Conservation (phyloP, 805 yeast species). For the Lachancea mirantina region DNA sequence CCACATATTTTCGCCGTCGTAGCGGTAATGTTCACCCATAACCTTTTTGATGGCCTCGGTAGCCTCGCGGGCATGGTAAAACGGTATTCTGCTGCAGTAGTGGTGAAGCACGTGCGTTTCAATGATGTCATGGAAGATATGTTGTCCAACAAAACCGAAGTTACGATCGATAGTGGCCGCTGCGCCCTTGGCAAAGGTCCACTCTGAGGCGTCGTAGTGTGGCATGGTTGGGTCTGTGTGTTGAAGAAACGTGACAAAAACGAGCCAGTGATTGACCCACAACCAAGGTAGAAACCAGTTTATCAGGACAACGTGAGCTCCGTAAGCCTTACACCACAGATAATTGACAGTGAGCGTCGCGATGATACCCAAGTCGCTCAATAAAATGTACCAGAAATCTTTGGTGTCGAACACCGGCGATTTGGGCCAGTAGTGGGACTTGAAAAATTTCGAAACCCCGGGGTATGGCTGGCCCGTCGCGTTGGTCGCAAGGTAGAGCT, state of each 20-base stretch:
- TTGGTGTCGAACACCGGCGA: constrained; percentile 68
- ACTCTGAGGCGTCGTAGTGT: constrained; percentile 64
- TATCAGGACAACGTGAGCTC: constrained; percentile 53
- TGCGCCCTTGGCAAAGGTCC: constrained; percentile 88
- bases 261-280: constrained; percentile 85
- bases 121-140: constrained; percentile 79
- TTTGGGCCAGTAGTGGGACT: constrained; percentile 64
- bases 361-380: constrained; percentile 67
- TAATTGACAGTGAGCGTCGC: constrained; percentile 46
- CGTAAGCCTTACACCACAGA: constrained; percentile 54
- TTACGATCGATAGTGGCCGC: constrained; percentile 84
- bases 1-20: constrained; percentile 69
- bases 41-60: constrained; percentile 72
- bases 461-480: constrained; percentile 69
- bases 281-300: constrained; percentile 73
- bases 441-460: constrained; percentile 39
- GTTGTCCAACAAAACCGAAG: constrained; percentile 72
- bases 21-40: constrained; percentile 73
- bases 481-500: constrained; percentile 54
- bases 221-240: constrained; percentile 78
- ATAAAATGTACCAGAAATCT: constrained; percentile 63
- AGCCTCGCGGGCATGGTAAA: constrained; percentile 78
- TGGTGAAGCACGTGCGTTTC: constrained; percentile 89
- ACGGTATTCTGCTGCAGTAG: constrained; percentile 76
- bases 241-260: constrained; percentile 76